Conservation (phyloP, 805 yeast species). For the Zygotorulaspora chibaensis region DNA sequence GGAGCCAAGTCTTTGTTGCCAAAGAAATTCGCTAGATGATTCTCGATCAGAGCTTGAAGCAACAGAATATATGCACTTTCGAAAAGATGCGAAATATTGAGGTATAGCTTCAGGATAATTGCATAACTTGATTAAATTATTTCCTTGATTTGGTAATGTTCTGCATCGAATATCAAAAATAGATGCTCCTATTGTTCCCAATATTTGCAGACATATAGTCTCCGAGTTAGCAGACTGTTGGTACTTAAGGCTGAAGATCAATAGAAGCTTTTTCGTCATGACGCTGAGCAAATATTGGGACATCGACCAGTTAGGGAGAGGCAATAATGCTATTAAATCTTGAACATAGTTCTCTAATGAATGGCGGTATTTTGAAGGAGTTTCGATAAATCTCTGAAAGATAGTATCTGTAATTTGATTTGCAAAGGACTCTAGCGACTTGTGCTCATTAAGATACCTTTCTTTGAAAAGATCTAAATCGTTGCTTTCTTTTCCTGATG, state of each 20-base stretch:
- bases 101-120: slow-evolving; percentile 25
- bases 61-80: slow-evolving; percentile 12
- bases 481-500: not conserved
- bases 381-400: slow-evolving; percentile 20
- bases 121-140: slow-evolving; percentile 22
- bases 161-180: slow-evolving; percentile 35
- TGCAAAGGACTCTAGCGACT: slow-evolving; percentile 9
- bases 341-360: slow-evolving; percentile 50
- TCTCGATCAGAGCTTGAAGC: not conserved
- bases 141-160: slow-evolving; percentile 15
- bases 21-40: slow-evolving; percentile 15
- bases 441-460: not conserved
- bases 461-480: not conserved
- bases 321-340: slow-evolving; percentile 50
- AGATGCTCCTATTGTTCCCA: slow-evolving; percentile 57
- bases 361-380: slow-evolving; percentile 34
- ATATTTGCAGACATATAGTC: slow-evolving; percentile 51
- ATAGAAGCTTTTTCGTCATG: slow-evolving; percentile 42
- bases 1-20: slow-evolving; percentile 16
- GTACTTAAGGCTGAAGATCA: slow-evolving; percentile 36
- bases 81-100: slow-evolving; percentile 14
- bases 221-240: slow-evolving; percentile 42
- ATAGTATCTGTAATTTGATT: slow-evolving; percentile 28
- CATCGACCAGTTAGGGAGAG: slow-evolving; percentile 59
- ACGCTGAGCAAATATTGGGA: slow-evolving; percentile 48